phyloP scores from a whole-genome alignment of 805 yeast species.

The Teunomyces gatunensis region DNA sequence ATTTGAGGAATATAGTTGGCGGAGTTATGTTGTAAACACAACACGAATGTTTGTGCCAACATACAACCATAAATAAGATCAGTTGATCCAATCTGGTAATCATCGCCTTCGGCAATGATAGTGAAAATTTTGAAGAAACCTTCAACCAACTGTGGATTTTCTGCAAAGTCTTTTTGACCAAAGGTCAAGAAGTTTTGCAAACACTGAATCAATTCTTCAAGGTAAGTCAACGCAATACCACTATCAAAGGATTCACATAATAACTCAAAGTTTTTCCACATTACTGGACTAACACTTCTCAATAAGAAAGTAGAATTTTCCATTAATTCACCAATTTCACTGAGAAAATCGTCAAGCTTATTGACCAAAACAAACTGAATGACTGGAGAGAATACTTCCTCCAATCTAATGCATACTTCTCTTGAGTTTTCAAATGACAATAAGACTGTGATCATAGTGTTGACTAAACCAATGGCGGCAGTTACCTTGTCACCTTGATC shows the following conservation, averaged over 20 bases:
- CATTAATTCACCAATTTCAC: slow-evolving; percentile 71
- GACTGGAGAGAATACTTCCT: slow-evolving; percentile 66
- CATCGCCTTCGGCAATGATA: slow-evolving; percentile 45
- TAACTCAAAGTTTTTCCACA: slow-evolving; percentile 70
- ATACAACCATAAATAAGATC: slow-evolving; percentile 62
- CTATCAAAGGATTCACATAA: slow-evolving; percentile 31
- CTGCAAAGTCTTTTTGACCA: slow-evolving; percentile 38
- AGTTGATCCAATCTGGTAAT: slow-evolving; percentile 43
- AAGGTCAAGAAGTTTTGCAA: slow-evolving; percentile 70
- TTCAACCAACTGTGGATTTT: slow-evolving; percentile 45
- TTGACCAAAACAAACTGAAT: slow-evolving; percentile 64
- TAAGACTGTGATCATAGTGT: slow-evolving; percentile 78
- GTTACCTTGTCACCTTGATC: slow-evolving; percentile 64
- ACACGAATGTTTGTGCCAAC: slow-evolving; percentile 60
- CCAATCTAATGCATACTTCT: slow-evolving; percentile 61
- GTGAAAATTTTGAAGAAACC: slow-evolving; percentile 51
- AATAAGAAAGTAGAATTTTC: slow-evolving; percentile 46
- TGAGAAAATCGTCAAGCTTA: slow-evolving; percentile 67
- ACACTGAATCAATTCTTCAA: slow-evolving; percentile 75
- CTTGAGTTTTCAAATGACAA: slow-evolving; percentile 79
- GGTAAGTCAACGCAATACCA: slow-evolving; percentile 58
- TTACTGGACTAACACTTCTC: slow-evolving; percentile 49
- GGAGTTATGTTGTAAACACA: slow-evolving; percentile 52
- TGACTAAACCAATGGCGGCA: slow-evolving; percentile 79
- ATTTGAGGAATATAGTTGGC: slow-evolving; percentile 46